Percentiles rank a stretch among this genome's conserved stretches.
Conservation (phyloP, 208 protist species). For the Wallacemonas sp. region DNA sequence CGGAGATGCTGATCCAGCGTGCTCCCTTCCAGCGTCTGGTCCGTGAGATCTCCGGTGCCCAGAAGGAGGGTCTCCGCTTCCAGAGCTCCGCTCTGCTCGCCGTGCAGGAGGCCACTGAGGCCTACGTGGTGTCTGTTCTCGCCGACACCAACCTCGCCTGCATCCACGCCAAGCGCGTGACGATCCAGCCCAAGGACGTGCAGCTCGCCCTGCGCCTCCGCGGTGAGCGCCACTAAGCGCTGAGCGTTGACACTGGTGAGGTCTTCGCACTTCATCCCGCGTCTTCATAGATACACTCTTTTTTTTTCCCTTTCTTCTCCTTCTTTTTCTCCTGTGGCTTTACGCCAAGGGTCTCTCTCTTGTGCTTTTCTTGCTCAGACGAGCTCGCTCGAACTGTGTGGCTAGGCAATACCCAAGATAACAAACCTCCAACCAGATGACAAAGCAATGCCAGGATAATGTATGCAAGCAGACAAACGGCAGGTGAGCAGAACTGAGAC, state of each 20-base stretch:
- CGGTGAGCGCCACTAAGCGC: conserved; percentile 55
- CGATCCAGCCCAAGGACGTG: conserved; percentile 81
- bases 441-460: too few species aligned
- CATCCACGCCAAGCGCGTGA: conserved; percentile 88
- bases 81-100: conserved; percentile 81
- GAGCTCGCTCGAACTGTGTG: too few species aligned
- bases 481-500: too few species aligned
- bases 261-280: not conserved
- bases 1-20: conserved; percentile 89
- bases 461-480: too few species aligned
- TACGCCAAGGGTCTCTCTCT: too few species aligned
- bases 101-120: conserved; percentile 91
- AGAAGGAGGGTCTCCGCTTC: conserved; percentile 85
- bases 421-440: too few species aligned
- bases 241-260: conserved; percentile 6
- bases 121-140: conserved; percentile 91
- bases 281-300: conserved; percentile 5
- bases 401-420: too few species aligned
- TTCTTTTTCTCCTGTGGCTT: conserved; percentile 2
- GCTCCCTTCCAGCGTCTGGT: conserved; percentile 90
- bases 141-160: conserved; percentile 92
- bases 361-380: too few species aligned
- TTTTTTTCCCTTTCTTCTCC: conserved; percentile 13
- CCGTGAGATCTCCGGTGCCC: conserved; percentile 74
- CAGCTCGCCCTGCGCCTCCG: conserved; percentile 64